phyloP scores from a whole-genome alignment of 495 filamentous ascomycete species.

The Letharia lupina region DNA sequence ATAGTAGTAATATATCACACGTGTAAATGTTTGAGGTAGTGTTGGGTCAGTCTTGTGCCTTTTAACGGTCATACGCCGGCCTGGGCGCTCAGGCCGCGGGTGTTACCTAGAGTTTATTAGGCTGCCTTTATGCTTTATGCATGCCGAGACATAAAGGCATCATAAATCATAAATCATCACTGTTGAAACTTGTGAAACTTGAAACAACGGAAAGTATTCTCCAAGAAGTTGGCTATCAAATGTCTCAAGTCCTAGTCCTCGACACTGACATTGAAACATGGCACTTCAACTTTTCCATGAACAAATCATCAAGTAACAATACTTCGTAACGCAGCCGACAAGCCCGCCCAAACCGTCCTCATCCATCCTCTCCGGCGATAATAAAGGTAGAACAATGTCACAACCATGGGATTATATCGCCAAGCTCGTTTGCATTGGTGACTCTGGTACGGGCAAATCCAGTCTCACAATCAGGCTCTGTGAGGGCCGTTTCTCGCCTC shows the following conservation, averaged over 20 bases:
- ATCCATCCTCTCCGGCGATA: background rate
- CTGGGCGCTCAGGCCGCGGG: background rate
- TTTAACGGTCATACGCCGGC: background rate
- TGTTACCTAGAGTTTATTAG: background rate
- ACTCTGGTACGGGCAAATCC: slow-evolving; percentile 88
- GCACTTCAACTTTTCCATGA: background rate
- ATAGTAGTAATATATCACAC: background rate
- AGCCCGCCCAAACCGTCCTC: background rate
- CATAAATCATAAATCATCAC: background rate
- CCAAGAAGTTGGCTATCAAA: background rate
- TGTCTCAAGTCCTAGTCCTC: background rate
- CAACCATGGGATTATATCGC: slow-evolving; percentile 96
- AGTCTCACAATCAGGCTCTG: slow-evolving; percentile 84
- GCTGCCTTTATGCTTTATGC: background rate
- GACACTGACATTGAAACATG: background rate
- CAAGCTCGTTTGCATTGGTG: slow-evolving; percentile 95
- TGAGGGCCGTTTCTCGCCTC: slow-evolving; percentile 86
- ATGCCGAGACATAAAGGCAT: background rate
- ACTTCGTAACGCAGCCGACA: background rate
- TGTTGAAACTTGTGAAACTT: background rate
- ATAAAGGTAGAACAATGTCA: slow-evolving; percentile 41
- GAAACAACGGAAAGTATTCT: background rate
- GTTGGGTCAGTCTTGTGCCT: slow-evolving; percentile 9
- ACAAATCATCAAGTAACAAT: background rate
- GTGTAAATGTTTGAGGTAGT: background rate